Base-by-base conservation (phyloP, 805 yeast species). In the Candida qinlingensis region DNA sequence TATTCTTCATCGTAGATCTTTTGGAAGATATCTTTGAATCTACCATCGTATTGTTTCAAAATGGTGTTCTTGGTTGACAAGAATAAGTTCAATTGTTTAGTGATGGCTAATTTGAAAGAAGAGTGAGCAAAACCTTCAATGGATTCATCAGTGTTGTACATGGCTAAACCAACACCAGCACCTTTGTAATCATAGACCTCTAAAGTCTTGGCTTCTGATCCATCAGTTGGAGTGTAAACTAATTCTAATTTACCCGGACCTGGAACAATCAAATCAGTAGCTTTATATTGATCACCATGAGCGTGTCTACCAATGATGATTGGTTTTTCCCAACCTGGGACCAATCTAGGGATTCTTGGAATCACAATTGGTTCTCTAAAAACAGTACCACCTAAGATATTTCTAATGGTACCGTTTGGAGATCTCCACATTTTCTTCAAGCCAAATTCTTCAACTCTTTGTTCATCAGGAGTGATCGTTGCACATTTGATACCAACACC, bases 401-500 rank as follows among this genome's bases (percentile, higher is more conserved):
- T 86, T 72, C 94, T 77, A 58, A 86, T 83, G 31, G 94, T 85
- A 56, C 94, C 94, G 63, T 86, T 86, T 55, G 94, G 94, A 25
- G 92, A 85, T 45, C 81, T 74, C 91, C 92, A 86, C 94, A 86
- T 86, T 62, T 86, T 79, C 62, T 82, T 82, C 65, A 86, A 73
- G 42, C 72, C 69, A 57, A 85, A 86, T 67, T 86, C 94, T 61
- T 81, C 72, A 41, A 86, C 92, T 66, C 94, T 75, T 28, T 78
- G 81, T 65, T 86, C 92, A 65, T 86, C 92, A 3, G 92, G 94
- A 2, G 92, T 86, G 58, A 86, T 86, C 13, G 92, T 86, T 44
- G 94, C 92, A 75, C 92, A 86, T 66, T 86, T 86, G 57, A 86
- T 75, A 62, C 90, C 92, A 27, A 86, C 92, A 53, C 90, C 91